Evolutionary conservation across 2,329 filamentous ascomycete species (phyloP).

Genomic region (Aspergillus brasiliensis): DNA sequence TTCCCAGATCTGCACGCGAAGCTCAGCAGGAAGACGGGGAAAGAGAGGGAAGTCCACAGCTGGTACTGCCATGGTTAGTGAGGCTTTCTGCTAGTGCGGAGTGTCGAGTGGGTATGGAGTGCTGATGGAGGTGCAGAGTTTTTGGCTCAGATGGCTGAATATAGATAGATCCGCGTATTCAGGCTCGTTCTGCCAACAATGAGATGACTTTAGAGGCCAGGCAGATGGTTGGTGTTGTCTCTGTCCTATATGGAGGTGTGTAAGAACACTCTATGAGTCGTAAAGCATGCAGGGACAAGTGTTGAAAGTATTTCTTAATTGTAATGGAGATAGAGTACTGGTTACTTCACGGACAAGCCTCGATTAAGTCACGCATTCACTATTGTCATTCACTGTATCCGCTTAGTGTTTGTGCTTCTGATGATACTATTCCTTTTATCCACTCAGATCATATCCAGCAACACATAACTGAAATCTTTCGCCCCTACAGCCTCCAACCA

Average conservation of each 20-base stretch:
- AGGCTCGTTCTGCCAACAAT: not conserved
- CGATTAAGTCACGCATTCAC: not conserved
- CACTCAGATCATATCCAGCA: no score
- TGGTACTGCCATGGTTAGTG: not conserved
- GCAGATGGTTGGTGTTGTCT: not conserved
- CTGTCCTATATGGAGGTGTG: not conserved
- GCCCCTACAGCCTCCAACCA: no score
- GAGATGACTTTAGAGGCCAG: not conserved
- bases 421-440: no score
- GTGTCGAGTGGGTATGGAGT: not conserved
- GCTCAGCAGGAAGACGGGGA: not conserved
- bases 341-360: not conserved
- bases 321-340: not conserved
- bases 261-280: not conserved
- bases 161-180: not conserved
- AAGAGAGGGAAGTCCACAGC: not conserved
- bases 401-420: no score
- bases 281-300: not conserved
- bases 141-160: not conserved
- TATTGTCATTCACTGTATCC: no score
- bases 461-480: no score
- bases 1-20: not conserved
- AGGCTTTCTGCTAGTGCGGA: not conserved
- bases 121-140: not conserved
- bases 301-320: not conserved